These are phyloP conservation scores for Parachlorella kessleri DNA, from an alignment of 139 green algal genomes.

Conservation along the genomic window DNA sequence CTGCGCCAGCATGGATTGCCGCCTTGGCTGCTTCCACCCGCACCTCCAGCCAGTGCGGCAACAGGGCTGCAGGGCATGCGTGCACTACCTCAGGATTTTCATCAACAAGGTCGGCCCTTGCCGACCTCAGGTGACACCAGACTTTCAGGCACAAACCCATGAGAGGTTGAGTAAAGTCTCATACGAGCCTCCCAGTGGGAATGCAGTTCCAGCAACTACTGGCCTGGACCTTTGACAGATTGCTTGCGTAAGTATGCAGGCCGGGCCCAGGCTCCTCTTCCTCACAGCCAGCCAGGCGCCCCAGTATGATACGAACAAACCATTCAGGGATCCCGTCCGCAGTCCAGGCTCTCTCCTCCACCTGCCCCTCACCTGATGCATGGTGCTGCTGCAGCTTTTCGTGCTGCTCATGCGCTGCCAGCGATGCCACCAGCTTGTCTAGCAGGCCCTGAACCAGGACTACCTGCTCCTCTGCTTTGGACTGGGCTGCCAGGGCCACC, in stretches of 20 bases:
- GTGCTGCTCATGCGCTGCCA: constrained; percentile 15
- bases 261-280: too few species aligned
- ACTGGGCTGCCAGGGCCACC: not conserved
- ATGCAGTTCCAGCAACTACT: too few species aligned
- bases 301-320: too few species aligned
- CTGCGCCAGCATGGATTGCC: not conserved
- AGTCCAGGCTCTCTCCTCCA: too few species aligned
- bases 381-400: constrained; percentile 7
- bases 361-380: constrained; percentile 8
- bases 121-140: too few species aligned
- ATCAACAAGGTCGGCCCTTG: not conserved
- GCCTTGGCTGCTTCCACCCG: not conserved
- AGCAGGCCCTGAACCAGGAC: constrained; percentile 4
- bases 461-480: not conserved
- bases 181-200: too few species aligned
- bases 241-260: too few species aligned
- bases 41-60: constrained; percentile 18
- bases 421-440: constrained; percentile 1
- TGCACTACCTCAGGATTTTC: not conserved
- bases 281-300: too few species aligned
- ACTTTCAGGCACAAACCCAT: too few species aligned
- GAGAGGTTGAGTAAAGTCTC: too few species aligned
- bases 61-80: not conserved
- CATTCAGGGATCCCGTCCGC: too few species aligned
- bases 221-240: too few species aligned